Base-by-base conservation (phyloP, 2,329 filamentous ascomycete genomes). In the Alternaria sp. region DNA sequence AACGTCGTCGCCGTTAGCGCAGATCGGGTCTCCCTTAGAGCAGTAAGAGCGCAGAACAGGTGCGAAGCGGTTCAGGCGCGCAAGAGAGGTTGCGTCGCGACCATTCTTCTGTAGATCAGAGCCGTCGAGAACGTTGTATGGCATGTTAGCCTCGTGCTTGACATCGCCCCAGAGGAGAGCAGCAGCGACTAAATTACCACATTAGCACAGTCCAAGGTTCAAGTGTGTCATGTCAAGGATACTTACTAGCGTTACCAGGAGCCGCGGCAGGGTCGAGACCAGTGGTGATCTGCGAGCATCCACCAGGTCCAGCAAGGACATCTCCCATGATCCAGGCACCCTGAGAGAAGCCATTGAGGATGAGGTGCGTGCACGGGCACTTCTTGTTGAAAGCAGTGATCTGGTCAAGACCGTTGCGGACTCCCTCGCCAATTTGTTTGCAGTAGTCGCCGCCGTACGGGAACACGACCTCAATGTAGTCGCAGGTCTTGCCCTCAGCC, bases 41-140 rank as follows among this genome's bases (percentile, higher is more conserved):
- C 88, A 90, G 82, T 89, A 90, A 11, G 86, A 87, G 78, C 88
- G 81, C 65, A 90, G 86, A 68, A 86, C 86, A 9, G 73, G 69
- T 20, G 85, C 82, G 65, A 68, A 72, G 57, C 62, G 62, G 59
- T 72, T 71, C 14, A 73, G 60, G 63, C 60, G 64, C 54, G 58
- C 62, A 55, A 73, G 68, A 51, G 62, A 65, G 51, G 30, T 53
- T 51, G 56, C 62, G 49, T 33, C 10, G 62, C 70, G 70, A 61
- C 65, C 65, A 37, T 25, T 21, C 45, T 61, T 63, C 62, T 71
- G 65, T 55, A 63, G 59, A 62, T 51, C 43, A 60, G 70, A 55
- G 59, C 68, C 70, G 61, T 64, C 60, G 49, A 67, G 62, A 64
- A 70, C 69, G 63, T 72, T 72, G 65, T 71, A 72, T 61, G 67